These are phyloP conservation scores for Paraurostyla sp. DNA, from an alignment of 73 alveolate species.

Conservation along the genomic window DNA sequence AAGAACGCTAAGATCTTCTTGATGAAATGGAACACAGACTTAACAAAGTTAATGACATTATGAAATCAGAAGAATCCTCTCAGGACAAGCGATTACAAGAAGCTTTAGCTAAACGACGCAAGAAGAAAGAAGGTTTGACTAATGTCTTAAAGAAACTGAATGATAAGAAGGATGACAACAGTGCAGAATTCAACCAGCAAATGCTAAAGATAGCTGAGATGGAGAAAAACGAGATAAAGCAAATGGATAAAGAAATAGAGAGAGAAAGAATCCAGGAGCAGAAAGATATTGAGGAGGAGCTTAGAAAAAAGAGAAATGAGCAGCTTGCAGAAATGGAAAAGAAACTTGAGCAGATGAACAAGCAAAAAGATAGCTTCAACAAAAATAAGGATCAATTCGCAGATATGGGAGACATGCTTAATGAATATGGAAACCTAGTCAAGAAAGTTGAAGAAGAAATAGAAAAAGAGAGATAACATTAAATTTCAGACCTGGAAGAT, in stretches of 20 bases:
- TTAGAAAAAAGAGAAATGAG: neutral
- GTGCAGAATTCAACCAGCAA: neutral
- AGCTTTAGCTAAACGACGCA: slow-evolving; percentile 5
- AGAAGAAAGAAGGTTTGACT: slow-evolving; percentile 48
- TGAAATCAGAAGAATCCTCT: slow-evolving; percentile 32
- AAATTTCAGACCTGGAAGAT: slow-evolving; percentile 29
- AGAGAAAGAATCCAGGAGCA: neutral
- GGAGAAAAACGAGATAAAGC: neutral
- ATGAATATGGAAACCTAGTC: slow-evolving; percentile 46
- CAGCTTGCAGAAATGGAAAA: slow-evolving; percentile 28
- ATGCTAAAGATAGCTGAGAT: neutral
- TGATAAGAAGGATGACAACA: neutral
- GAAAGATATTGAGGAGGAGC: neutral
- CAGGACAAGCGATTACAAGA: slow-evolving; percentile 45
- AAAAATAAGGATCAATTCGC: neutral
- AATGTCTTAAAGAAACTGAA: neutral
- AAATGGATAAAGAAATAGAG: slow-evolving; percentile 9
- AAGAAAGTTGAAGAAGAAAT: slow-evolving; percentile 11
- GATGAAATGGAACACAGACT: slow-evolving; percentile 32
- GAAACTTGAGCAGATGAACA: slow-evolving; percentile 17
- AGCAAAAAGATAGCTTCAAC: neutral
- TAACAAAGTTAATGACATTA: slow-evolving; percentile 25
- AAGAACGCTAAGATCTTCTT: slow-evolving; percentile 3
- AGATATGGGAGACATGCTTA: slow-evolving; percentile 30
- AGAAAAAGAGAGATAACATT: neutral